These are phyloP conservation scores for Tetrahymena elliotti DNA, from an alignment of 73 alveolate species.

Conservation along the genomic window DNA sequence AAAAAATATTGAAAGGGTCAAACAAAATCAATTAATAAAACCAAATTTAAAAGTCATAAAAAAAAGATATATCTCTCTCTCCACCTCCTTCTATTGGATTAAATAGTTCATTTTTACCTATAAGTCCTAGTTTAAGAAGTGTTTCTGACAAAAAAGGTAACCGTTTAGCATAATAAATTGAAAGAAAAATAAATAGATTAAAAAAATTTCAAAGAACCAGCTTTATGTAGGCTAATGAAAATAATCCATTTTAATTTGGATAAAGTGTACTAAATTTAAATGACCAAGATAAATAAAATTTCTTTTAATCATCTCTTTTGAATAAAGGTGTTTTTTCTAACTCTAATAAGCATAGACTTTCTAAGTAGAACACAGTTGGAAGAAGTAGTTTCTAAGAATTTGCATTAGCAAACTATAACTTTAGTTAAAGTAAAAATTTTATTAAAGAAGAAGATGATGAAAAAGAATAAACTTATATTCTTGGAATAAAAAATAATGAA, in stretches of 20 bases:
- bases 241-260: neutral
- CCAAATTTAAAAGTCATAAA: neutral
- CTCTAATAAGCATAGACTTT: neutral
- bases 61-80: neutral
- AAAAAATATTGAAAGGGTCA: neutral
- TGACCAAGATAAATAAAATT: neutral
- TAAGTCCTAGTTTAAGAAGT: neutral
- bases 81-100: neutral
- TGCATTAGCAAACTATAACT: neutral
- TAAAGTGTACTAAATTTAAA: neutral
- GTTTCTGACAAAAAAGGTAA: neutral
- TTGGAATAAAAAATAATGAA: neutral
- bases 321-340: neutral
- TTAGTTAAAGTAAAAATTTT: neutral
- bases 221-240: neutral
- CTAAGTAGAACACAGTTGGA: neutral
- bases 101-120: neutral
- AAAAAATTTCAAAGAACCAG: neutral
- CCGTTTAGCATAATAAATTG: neutral
- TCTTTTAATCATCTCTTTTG: neutral
- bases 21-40: neutral
- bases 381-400: neutral
- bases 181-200: neutral
- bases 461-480: neutral
- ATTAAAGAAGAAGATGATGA: neutral